Evolutionary conservation across 345 rosid genomes (phyloP), one percentile per base, ranked within the genome.

Genomic region (Arabis hirsuta): DNA sequence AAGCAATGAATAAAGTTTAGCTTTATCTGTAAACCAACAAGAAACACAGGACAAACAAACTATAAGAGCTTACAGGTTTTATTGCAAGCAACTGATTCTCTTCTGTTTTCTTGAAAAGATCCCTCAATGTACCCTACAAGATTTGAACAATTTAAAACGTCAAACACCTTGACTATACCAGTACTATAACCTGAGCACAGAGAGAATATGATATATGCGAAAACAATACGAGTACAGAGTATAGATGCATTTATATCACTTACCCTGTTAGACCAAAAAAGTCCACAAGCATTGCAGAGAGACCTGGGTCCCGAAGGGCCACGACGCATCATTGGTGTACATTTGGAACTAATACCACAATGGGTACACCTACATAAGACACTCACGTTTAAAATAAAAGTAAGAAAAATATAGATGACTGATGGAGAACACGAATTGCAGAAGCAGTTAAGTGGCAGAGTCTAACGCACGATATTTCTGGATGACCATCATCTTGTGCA

Each of bases 201-300:
- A 2, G 44, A 46, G 22, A 14, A 61, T 6, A 27, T 27, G 7
- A 53, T 39, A 4, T 50, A 11, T 13, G 56, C 8, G 12, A 16
- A 16, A 41, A 27, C 6, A 20, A 5, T 9, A 53, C 32, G 47
- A 34, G 31, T 19, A 36, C 0, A 9, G 41, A 36, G 41, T 36
- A 36, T 36, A 67, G 26, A 51, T 51, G 61, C 22, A 12, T 22
- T 36, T 47, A 47, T 64, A 64, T 56, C 43, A 46, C 3, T 64
- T 36, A 94, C 98, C 91, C 90, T 89, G 73, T 84, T 89, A 39
- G 93, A 88, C 97, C 97, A 94, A 76, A 88, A 89, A 14, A 94
- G 96, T 38, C 99, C 99, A 79, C 97, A 94, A 14, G 99, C 99
- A 87, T 94, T 94, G 88, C 99, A 94, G 62, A 94, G 93, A 62